Base-by-base conservation (phyloP, 169 alveolate species). In the Plasmodium berghei region DNA sequence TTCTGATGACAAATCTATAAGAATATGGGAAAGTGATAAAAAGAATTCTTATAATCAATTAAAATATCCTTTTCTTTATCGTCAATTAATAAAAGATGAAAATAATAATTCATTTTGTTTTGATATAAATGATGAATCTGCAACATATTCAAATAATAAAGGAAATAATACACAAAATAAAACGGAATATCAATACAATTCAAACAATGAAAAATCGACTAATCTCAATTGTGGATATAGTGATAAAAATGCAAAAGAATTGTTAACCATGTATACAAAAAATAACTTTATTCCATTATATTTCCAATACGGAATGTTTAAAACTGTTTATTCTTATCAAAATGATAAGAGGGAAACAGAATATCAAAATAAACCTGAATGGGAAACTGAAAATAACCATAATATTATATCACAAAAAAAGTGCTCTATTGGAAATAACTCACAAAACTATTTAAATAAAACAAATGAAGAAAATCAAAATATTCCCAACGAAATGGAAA, bases 1-100 rank as follows among this genome's bases (percentile, higher is more conserved):
- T 42, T 92, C 96, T 9, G 93, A 93, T 48, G 96, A 93, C 20
- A 64, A 89, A 34, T n/a, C 89, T 1, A 75, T 75, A 48, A 54
- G 64, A 20, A 63, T 75, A 16, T 75, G 89, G 89, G 24, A 46
- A 12, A 75, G 89, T 48, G 77, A 63, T 5, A 75, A 75, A 49
- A 75, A 75, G 14, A 18, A 26, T 24, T n/a, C 9, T 22, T 75
- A 75, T 22, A 75, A 75, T 28, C 24, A 63, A 62, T 24, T 63
- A 1, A 75, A 75, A 40, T 75, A 75, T 58, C 89, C 89, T n/a
- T 75, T 75, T 75, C 89, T 75, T 10, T 75, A 75, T 67, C 58
- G 64, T 28, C 66, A 63, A n/a, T 22, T 66, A 8, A 52, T 75
- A n/a, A 75, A 75, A 46, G 75, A 75, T 52, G 70, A 40, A 40